Conservation (phyloP, 352 stramenopile species). For the Globisporangium nagaii region DNA sequence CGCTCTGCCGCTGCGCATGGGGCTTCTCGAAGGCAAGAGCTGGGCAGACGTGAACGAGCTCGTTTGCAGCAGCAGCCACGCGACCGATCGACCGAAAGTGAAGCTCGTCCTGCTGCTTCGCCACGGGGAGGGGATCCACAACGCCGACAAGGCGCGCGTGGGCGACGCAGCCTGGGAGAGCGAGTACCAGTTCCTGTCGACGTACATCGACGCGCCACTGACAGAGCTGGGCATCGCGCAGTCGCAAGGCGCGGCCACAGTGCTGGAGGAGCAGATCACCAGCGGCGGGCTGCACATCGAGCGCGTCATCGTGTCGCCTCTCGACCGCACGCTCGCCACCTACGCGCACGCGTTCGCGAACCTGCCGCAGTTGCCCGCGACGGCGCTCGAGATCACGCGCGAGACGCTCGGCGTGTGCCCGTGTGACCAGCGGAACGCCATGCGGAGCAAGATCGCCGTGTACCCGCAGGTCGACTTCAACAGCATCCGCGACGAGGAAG, state of each 20-base stretch:
- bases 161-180: conserved; percentile 44
- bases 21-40: conserved; percentile 18
- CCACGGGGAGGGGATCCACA: conserved; percentile 64
- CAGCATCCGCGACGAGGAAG: conserved; percentile 32
- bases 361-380: conserved; percentile 30
- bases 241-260: not conserved
- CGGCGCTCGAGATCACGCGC: conserved; percentile 42
- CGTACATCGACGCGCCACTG: conserved; percentile 59
- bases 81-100: conserved; percentile 9
- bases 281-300: conserved; percentile 20
- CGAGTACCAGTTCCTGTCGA: conserved; percentile 34
- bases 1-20: conserved; percentile 20
- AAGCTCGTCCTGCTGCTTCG: conserved; percentile 52
- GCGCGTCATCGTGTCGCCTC: conserved; percentile 55
- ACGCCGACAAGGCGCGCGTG: conserved; percentile 54
- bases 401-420: conserved; percentile 67
- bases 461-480: conserved; percentile 55
- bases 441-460: conserved; percentile 25
- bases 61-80: conserved; percentile 10
- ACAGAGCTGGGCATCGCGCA: conserved; percentile 31
- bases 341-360: conserved; percentile 35
- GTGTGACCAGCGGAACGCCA: conserved; percentile 47
- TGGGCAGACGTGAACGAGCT: conserved; percentile 26
- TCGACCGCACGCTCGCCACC: conserved; percentile 63
- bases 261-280: conserved; percentile 5